Evolutionary conservation across 257 asterid genomes (phyloP), one percentile per base, ranked within the genome.

Genomic region (Lycium ferocissimum): DNA sequence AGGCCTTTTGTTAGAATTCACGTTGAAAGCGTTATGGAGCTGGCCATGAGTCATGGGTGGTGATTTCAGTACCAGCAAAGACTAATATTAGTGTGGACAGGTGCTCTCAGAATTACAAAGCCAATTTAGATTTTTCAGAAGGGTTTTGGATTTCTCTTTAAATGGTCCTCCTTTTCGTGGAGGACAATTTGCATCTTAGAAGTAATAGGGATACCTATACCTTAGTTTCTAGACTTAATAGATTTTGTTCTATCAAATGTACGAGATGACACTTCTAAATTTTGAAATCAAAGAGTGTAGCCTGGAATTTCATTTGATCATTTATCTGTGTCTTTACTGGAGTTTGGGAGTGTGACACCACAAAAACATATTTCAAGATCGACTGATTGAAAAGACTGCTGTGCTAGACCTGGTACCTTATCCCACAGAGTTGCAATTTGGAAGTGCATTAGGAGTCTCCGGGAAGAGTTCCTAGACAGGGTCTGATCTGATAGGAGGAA

Each of bases 1-100:
- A 11, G 6, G 3, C 81, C 20, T 49, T 40, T 49, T 6, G 81
- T 51, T 26, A 14, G 45, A 51, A 7, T 33, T 76, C 63, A 26
- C 63, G 2, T 6, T 13, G 82, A 53, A 76, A 76, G 82, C 63
- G 63, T 76, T 51, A 51, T 75, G 82, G 82, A 76, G 47, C 63
- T 76, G 63, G 18, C 10, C 82, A 51, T 1, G 82, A 26, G 15
- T 76, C 22, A 51, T 26, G 11, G 22, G 63, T 62, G 43, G 22
- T 47, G 37, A 73, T 47, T 47, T 73, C 81, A 73, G 9, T 47
- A 73, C 61, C 61, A 20, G n/a, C 81, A 20, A 73, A 51, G 61
- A 20, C 43, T 47, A 73, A 35, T 73, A 20, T 73, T 47, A 20
- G 18, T n/a, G 80, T 73, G 80, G 59, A 73, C 13, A 45, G 58